Evolutionary conservation across 306 rosid genomes (phyloP).

Genomic region (Castanea mollissima): DNA sequence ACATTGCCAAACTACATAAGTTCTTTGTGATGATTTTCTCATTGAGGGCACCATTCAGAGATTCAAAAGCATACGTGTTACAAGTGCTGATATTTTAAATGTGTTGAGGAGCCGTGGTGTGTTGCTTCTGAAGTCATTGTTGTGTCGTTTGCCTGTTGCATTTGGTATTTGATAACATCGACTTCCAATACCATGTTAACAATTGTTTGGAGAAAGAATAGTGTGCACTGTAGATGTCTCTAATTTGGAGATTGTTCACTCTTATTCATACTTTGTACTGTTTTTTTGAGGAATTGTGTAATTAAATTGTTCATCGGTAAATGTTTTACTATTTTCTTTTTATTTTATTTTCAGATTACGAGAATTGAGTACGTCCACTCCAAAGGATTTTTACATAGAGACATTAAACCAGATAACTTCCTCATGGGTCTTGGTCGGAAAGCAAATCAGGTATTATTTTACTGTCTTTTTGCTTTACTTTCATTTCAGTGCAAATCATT

Average conservation of each 20-base stretch:
- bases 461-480: not conserved
- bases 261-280: not conserved
- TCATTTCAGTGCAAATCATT: conserved; percentile 3
- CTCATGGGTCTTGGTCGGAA: conserved; percentile 99
- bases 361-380: conserved; percentile 93
- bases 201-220: not conserved
- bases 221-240: not conserved
- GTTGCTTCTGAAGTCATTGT: not conserved
- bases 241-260: not conserved
- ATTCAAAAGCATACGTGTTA: no score
- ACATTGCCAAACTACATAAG: no score
- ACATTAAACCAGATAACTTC: conserved; percentile 94
- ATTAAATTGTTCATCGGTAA: not conserved
- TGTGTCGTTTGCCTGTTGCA: not conserved
- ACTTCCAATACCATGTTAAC: not conserved
- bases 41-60: no score
- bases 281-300: not conserved
- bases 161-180: not conserved
- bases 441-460: conserved; percentile 79
- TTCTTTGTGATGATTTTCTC: no score
- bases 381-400: conserved; percentile 93
- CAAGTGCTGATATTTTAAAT: no score
- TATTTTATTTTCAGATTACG: conserved; percentile 46
- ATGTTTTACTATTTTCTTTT: not conserved
- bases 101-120: not conserved